These are phyloP conservation scores for Gloeopeniophorella convolvens DNA, from an alignment of 768 basidiomycete species.

Conservation along the genomic window DNA sequence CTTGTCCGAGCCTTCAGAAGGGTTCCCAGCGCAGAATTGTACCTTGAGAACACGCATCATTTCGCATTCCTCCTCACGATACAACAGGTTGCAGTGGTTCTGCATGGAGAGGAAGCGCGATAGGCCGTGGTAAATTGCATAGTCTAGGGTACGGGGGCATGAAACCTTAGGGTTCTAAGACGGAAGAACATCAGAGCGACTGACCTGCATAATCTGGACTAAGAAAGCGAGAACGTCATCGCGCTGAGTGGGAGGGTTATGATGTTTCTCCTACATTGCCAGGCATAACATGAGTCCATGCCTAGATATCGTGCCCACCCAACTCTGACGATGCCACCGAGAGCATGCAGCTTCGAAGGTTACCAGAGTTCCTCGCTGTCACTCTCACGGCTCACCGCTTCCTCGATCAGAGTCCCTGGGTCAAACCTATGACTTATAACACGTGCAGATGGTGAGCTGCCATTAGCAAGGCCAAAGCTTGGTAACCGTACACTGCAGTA, in stretches of 20 bases:
- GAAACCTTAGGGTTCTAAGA: too few relatives aligned
- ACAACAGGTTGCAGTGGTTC: conserved; percentile 32
- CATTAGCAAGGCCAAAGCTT: not conserved
- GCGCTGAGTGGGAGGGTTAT: not conserved
- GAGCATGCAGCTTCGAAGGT: conserved; percentile 36
- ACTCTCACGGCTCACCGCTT: conserved; percentile 11
- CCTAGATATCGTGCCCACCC: conserved; percentile 35
- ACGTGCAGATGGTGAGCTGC: too few relatives aligned
- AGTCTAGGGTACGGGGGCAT: too few relatives aligned
- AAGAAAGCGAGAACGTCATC: not conserved
- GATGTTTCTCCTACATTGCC: conserved; percentile 21
- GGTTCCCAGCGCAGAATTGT: too few relatives aligned
- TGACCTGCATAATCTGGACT: conserved; percentile 9
- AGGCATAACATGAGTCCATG: conserved; percentile 25
- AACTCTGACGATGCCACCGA: conserved; percentile 35
- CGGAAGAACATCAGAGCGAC: too few relatives aligned
- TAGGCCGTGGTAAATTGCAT: conserved; percentile 28
- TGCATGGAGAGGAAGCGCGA: conserved; percentile 36
- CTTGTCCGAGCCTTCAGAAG: too few relatives aligned
- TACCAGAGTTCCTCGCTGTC: too few relatives aligned
- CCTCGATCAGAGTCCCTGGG: conserved; percentile 31
- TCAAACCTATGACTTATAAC: conserved; percentile 28
- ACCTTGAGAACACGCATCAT: conserved; percentile 27
- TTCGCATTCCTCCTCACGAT: conserved; percentile 34
- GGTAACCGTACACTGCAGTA: conserved; percentile 46